phyloP scores from a whole-genome alignment of 371 early-diverging fungal genomes.

The Rhizopus sp. region DNA sequence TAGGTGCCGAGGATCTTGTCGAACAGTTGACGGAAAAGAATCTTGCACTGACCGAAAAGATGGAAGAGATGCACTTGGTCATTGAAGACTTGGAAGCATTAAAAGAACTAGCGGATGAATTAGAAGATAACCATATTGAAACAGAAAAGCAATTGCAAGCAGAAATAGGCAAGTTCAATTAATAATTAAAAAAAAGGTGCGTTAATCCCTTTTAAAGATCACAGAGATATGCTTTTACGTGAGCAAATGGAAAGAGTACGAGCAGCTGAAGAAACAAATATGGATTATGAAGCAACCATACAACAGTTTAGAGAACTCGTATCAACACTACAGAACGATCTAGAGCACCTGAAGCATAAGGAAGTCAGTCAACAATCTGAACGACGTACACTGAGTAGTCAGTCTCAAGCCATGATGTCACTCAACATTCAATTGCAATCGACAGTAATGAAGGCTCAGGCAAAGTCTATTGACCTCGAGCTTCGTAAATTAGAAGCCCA shows the following conservation, averaged over 20 bases:
- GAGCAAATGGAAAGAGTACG: conserved; percentile 64
- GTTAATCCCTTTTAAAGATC: conserved; percentile 34
- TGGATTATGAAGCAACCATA: conserved; percentile 85
- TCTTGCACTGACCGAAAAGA: conserved; percentile 64
- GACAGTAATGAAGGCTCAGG: conserved; percentile 83
- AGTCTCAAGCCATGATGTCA: conserved; percentile 84
- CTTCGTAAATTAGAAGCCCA: conserved; percentile 82
- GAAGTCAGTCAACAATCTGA: conserved; percentile 61
- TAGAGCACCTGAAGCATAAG: conserved; percentile 68
- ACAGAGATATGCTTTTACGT: conserved; percentile 68
- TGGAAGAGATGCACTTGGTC: conserved; percentile 76
- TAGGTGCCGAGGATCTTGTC: conserved; percentile 81
- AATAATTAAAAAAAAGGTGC: not conserved
- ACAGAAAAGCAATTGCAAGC: conserved; percentile 83
- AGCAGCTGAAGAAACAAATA: conserved; percentile 75
- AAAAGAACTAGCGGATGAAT: conserved; percentile 87
- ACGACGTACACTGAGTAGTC: conserved; percentile 58
- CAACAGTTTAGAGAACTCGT: conserved; percentile 90
- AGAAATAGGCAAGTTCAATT: conserved; percentile 59
- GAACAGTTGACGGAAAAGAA: conserved; percentile 83
- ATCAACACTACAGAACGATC: conserved; percentile 71
- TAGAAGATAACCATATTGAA: conserved; percentile 89
- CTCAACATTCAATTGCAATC: conserved; percentile 81
- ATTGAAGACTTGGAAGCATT: conserved; percentile 91
- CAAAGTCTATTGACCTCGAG: conserved; percentile 89